Base-by-base conservation (phyloP, 345 rosid species). In the Eucalyptus tenuipes region DNA sequence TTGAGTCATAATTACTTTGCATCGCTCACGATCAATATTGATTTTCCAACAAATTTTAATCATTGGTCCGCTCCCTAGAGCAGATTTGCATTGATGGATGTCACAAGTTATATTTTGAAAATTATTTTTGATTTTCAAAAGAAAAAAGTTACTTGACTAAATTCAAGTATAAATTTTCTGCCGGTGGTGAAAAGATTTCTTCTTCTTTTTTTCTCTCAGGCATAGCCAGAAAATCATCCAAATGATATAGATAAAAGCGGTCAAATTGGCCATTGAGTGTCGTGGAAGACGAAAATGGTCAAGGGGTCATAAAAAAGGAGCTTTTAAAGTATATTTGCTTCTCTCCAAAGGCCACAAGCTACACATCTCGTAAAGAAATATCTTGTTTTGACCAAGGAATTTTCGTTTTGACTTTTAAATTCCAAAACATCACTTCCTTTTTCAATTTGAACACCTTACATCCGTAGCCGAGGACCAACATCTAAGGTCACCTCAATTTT, bases 101-200 rank as follows among this genome's bases (percentile, higher is more conserved):
- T 18, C 25, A 33, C 45, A 9, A 37, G 81, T 71, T 17, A 10
- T 71, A 37, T 71, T 3, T 37, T 4, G 81, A 71, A 37, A 71
- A 71, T 37, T 11, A 37, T 10, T 10, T 71, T 0, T 18, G 27
- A 18, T 37, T 18, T 71, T 37, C 14, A 2, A 71, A 18, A 9
- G 25, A 14, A 37, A 20, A 13, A 71, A 37, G 13, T 33, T 33
- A 18, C 11, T 17, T 33, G 25, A 0, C 12, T 17, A 10, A 17
- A 68, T 33, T 33, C 1, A 22, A 37, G 45, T 1, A 37, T 18
- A 0, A 42, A 9, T 37, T 33, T 71, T 18, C 1, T 0, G 0
- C 2, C 4, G 7, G 0, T 3, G 2, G 27, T 37, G 45, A 10
- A 37, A 31, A 37, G 4, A 33, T 71, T 68, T 33, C 16, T 5